Conservation (phyloP, 2,329 filamentous ascomycete species). For the Fusarium udum region DNA sequence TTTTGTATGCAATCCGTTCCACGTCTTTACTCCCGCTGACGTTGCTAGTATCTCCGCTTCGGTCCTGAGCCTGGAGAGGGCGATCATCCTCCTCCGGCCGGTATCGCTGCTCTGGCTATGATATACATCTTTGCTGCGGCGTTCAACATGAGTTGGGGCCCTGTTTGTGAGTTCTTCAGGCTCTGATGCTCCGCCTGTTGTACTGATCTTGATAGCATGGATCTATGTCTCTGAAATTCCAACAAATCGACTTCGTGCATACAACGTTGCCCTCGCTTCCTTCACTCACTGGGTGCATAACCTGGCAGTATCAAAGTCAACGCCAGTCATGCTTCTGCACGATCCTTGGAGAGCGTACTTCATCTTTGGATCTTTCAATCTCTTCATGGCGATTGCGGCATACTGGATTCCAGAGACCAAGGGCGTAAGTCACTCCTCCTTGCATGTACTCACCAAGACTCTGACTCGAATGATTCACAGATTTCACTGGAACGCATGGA, state of each 20-base stretch:
- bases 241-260: conserved; percentile 64
- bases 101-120: conserved; percentile 65
- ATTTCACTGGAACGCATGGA: conserved; percentile 36
- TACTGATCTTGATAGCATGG: conserved; percentile 31
- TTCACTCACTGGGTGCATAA: conserved; percentile 73
- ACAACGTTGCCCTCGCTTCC: conserved; percentile 69
- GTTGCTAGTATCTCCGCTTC: conserved; percentile 60
- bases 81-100: conserved; percentile 52
- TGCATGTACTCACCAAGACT: fast-evolving
- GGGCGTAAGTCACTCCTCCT: conserved; percentile 49
- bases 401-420: conserved; percentile 65
- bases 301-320: conserved; percentile 68
- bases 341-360: conserved; percentile 60
- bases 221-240: conserved; percentile 70
- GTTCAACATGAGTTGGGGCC: conserved; percentile 71
- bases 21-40: neutral
- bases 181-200: fast-evolving
- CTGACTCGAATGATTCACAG: neutral
- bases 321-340: conserved; percentile 66
- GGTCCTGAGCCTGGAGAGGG: conserved; percentile 47
- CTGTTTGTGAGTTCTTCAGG: conserved; percentile 61
- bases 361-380: conserved; percentile 67
- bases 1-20: conserved; percentile 43
- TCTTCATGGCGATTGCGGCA: conserved; percentile 63
- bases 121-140: conserved; percentile 71